A percentile compares a stretch with the other conserved stretches of the same genome.
These are phyloP conservation scores for Diplotaxis tenuifolia DNA, from an alignment of 345 rosid genomes.

Conservation along the genomic window DNA sequence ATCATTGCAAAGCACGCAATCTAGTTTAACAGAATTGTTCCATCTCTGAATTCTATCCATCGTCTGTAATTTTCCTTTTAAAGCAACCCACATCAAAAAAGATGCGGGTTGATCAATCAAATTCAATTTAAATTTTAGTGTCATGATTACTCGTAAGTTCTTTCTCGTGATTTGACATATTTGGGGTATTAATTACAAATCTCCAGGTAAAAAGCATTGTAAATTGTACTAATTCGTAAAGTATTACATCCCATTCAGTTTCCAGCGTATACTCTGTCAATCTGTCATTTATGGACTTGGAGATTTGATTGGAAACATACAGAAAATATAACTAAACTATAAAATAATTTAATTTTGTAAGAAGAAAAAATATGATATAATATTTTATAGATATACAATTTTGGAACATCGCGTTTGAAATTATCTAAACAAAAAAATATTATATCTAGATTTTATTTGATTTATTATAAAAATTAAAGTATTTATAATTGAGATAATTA, in stretches of 20 bases:
- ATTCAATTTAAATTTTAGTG: not conserved
- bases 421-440: not conserved
- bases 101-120: slow-evolving; percentile 19
- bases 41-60: too few relatives aligned
- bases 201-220: slow-evolving; percentile 29
- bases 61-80: too few relatives aligned
- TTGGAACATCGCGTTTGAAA: not conserved
- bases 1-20: too few relatives aligned
- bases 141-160: slow-evolving; percentile 34
- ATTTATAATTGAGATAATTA: not conserved
- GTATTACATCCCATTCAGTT: slow-evolving; percentile 16
- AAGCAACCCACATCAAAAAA: too few relatives aligned
- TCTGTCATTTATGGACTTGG: not conserved
- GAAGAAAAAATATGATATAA: not conserved
- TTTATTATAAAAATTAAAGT: not conserved
- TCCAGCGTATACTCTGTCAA: not conserved
- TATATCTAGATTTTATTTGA: not conserved
- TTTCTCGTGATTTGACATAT: slow-evolving; percentile 33
- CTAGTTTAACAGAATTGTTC: too few relatives aligned
- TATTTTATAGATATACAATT: not conserved
- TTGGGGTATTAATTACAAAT: slow-evolving; percentile 28
- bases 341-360: not conserved
- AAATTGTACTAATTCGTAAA: slow-evolving; percentile 26
- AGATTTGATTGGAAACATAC: not conserved
- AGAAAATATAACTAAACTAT: not conserved